Percentiles rank a stretch among this genome's conserved stretches.
Evolutionary conservation across 2,329 filamentous ascomycete species (phyloP).

Genomic region (Aureobasidium mangrovei): DNA sequence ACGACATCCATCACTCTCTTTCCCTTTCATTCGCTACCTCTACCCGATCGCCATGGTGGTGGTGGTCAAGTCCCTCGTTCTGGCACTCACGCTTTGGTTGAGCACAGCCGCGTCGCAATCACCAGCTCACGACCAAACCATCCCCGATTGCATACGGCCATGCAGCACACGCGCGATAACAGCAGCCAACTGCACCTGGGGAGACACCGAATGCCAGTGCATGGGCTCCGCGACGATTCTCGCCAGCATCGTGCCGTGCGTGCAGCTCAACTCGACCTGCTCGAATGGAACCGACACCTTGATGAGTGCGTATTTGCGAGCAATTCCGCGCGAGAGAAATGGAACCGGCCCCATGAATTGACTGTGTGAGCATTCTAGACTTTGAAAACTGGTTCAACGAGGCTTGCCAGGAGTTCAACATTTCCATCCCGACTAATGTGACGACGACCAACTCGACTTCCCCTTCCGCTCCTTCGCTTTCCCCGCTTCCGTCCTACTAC

Average conservation of each 20-base stretch:
- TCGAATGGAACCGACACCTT: not conserved
- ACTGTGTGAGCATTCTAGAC: not conserved
- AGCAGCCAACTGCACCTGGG: constrained; percentile 1
- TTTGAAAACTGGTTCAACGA: constrained; percentile 8
- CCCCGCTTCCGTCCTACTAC: not conserved
- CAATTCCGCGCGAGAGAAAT: too few species aligned
- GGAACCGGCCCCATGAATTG: too few species aligned
- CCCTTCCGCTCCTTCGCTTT: not conserved
- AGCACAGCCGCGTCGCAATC: not conserved
- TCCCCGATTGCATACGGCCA: constrained; percentile 2
- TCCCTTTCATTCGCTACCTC: too few species aligned
- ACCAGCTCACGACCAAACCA: constrained; percentile 5
- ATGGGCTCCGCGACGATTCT: not conserved
- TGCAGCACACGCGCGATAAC: constrained; percentile 4
- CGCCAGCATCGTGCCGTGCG: constrained; percentile 7
- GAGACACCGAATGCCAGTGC: constrained; percentile 11
- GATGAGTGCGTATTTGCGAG: not conserved
- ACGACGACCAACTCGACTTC: constrained; percentile 13
- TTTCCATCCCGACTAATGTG: constrained; percentile 7
- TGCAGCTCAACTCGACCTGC: constrained; percentile 3
- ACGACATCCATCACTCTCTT: too few species aligned
- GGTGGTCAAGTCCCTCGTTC: not conserved
- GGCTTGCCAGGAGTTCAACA: constrained; percentile 8
- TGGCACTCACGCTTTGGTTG: not conserved
- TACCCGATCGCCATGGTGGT: not conserved